Evolutionary conservation across 768 basidiomycete species (phyloP).

Genomic region (Hericium erinaceus): DNA sequence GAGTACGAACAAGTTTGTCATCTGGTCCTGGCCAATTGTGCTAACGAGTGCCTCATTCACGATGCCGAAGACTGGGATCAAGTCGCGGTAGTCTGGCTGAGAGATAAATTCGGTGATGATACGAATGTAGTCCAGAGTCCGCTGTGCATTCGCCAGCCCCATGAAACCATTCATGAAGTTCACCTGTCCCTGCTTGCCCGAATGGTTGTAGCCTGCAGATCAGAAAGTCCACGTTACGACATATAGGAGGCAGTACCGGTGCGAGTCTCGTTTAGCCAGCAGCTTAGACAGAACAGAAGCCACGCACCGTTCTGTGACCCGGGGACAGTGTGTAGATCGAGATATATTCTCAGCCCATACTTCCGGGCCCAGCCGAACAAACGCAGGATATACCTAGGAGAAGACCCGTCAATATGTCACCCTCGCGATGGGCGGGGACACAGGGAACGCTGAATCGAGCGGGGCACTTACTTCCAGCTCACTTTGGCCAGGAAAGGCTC

Average conservation of each 20-base stretch:
- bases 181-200: constrained; percentile 48
- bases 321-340: constrained; percentile 78
- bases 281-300: neutral
- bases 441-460: neutral
- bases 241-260: too few species aligned
- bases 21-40: constrained; percentile 44
- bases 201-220: constrained; percentile 44
- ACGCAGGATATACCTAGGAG: constrained; percentile 54
- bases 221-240: neutral
- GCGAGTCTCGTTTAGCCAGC: neutral
- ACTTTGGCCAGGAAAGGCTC: constrained; percentile 75
- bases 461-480: constrained; percentile 54
- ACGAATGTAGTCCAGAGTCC: constrained; percentile 71
- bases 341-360: constrained; percentile 75
- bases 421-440: neutral
- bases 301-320: constrained; percentile 68
- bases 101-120: constrained; percentile 76
- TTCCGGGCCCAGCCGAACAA: constrained; percentile 82
- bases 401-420: neutral
- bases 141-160: constrained; percentile 85
- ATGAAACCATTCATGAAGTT: constrained; percentile 68
- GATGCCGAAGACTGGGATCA: constrained; percentile 55
- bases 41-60: constrained; percentile 53
- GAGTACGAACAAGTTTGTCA: constrained; percentile 52
- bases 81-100: constrained; percentile 60